A percentile compares a stretch with the other conserved stretches of the same genome.
Conservation (phyloP, 176 grass and related monocot species). For the Eremochloa ophiuroides region DNA sequence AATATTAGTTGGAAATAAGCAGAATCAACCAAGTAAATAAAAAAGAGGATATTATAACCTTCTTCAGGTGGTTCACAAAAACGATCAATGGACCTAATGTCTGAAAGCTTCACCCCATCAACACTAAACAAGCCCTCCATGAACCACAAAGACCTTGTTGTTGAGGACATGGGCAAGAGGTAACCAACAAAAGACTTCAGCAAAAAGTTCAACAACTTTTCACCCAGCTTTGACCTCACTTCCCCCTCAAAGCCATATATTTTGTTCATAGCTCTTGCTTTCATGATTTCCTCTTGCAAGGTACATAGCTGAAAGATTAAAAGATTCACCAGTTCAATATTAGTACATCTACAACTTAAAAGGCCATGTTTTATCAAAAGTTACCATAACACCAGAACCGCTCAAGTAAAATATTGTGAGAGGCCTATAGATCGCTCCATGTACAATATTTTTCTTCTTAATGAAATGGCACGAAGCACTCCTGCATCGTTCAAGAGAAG, state of each 20-base stretch:
- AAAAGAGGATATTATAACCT: slow-evolving; percentile 52
- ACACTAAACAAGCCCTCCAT: slow-evolving; percentile 96
- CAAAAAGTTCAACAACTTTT: slow-evolving; percentile 84
- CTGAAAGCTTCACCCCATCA: slow-evolving; percentile 92
- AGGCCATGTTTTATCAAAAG: neutral
- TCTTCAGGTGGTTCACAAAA: slow-evolving; percentile 93
- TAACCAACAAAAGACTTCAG: slow-evolving; percentile 88
- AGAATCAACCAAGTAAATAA: neutral
- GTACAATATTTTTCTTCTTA: neutral
- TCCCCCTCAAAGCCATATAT: slow-evolving; percentile 99
- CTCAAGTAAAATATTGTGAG: neutral
- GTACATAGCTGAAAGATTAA: slow-evolving; percentile 67
- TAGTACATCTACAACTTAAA: neutral
- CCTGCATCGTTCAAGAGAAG: neutral
- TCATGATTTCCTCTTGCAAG: slow-evolving; percentile 94
- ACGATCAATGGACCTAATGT: slow-evolving; percentile 85
- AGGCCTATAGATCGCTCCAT: neutral
- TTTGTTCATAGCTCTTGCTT: slow-evolving; percentile 98
- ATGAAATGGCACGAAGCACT: neutral
- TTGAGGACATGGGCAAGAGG: slow-evolving; percentile 96
- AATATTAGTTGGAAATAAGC: neutral
- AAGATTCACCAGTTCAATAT: slow-evolving; percentile 13
- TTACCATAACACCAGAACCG: neutral
- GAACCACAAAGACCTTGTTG: slow-evolving; percentile 77
- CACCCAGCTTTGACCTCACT: slow-evolving; percentile 75